Base-by-base conservation (phyloP, 768 basidiomycete genomes). In the Dendrothele bispora region DNA sequence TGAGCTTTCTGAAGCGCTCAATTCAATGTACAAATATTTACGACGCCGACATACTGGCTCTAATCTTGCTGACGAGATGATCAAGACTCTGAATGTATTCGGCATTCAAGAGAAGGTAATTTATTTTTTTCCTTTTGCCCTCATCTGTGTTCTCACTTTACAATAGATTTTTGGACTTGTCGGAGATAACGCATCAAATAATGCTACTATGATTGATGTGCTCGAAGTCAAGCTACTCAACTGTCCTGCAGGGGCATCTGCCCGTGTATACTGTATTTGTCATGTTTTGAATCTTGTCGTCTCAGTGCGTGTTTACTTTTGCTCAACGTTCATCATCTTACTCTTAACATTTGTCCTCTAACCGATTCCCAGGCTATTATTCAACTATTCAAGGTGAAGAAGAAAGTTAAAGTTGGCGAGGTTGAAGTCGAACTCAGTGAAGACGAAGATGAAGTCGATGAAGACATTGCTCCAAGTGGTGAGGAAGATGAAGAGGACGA, bases 171-270 rank as follows among this genome's bases (percentile, higher is more conserved):
- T 55, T 8, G 37, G 49, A 12, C n/a, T 50, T 1, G 54, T 42
- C 15, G 56, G 46, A 7, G 32, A 53, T 24, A 53, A 50, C 22
- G 39, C 45, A 26, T 46, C 32, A 2, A 51, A 51, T 4, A 55
- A 55, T 10, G 24, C 37, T 36, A 37, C n/a, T 1, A 53, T 58
- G 52, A 24, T 35, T 7, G 14, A 39, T 2, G 18, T 39, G 7
- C 25, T 55, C 5, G 22, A 3, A 12, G 20, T 10, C 10, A 20
- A 39, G 10, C 14, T 39, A 10, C 20, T 10, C 11, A 8, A 10
- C 21, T 12, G 14, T 39, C 38, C 38, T 8, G 38, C 14, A 10
- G 20, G 38, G 8, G 8, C 11, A 10, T 20, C 14, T 39, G 8
- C 38, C 21, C 18, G 38, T 11, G 38, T 39, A 8, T 20, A 20